Conservation (phyloP, 306 rosid species). For the Mimosa pudica region DNA sequence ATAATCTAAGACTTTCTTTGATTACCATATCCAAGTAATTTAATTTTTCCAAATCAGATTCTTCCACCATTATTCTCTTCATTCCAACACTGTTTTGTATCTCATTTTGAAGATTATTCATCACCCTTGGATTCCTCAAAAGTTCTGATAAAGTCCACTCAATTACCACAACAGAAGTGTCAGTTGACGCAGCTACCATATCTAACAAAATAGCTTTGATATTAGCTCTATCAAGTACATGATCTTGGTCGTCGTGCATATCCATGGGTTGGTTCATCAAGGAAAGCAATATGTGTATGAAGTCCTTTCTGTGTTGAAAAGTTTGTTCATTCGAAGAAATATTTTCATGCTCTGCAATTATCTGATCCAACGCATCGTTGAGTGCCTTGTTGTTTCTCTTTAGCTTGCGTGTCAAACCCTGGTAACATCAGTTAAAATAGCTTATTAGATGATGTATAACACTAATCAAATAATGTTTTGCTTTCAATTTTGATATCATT, state of each 20-base stretch:
- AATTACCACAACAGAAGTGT: not conserved
- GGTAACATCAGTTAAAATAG: not conserved
- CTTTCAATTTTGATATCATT: too few species aligned
- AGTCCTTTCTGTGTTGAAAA: not conserved
- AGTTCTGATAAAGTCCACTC: conserved; percentile 40
- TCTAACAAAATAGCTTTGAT: conserved; percentile 38
- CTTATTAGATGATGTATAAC: not conserved
- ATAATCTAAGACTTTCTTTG: conserved; percentile 30
- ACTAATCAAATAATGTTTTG: not conserved
- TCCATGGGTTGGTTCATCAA: conserved; percentile 6
- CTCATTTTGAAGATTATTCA: conserved; percentile 29
- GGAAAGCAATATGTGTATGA: conserved; percentile 30
- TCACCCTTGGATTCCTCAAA: conserved; percentile 27
- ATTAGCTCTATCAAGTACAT: not conserved
- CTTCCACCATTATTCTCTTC: conserved; percentile 35
- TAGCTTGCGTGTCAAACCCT: conserved; percentile 34
- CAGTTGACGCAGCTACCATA: conserved; percentile 24
- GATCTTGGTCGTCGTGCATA: not conserved
- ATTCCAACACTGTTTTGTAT: conserved; percentile 17
- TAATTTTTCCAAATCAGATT: conserved; percentile 27
- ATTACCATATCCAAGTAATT: conserved; percentile 31
- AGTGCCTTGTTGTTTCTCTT: not conserved
- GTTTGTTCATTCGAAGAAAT: not conserved
- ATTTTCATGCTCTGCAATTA: not conserved
- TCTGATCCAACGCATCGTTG: conserved; percentile 18